Base-by-base conservation (phyloP, 805 yeast genomes). In the Candida tammaniensis region DNA sequence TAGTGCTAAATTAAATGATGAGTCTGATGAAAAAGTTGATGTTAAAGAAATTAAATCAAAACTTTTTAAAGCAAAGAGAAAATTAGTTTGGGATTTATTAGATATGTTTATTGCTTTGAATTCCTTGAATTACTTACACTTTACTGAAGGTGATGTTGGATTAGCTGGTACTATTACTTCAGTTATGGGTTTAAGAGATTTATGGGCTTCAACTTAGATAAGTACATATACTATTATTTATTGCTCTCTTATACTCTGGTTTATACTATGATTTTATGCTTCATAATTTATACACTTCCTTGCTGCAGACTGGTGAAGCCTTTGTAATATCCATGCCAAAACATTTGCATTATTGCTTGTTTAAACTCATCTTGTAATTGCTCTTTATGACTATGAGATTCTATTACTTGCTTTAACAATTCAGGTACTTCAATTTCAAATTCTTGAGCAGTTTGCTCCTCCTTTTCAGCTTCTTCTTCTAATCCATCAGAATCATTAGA, bases 161-260 rank as follows among this genome's bases (percentile, higher is more conserved):
- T 62, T 80, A 38, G 87, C 93, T 24, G 98, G 98, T 54, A 72
- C 83, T 17, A 62, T 85, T 39, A 87, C 97, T 20, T 82, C 95
- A 24, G 40, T 79, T 31, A 67, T 87, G 59, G 96, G 95, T 27
- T 66, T 87, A 34, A 76, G 73, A 54, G 88, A 83, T 49, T 53
- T 80, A 46, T 81, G 94, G 95, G 63, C 55, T 23, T 57, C 72
- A 29, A 70, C 75, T 17, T 44, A 35, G 26, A 14, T 12, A n/a
- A n/a, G 19, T 10, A 17, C 14, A 24, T 21, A 19, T 29, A 22
- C 6, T 21, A 5, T 11, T 24, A 24, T 35, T 17, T 28, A 18
- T 16, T 22, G n/a, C 14, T 10, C 14, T 12, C 10, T 13, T 31
- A 12, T 10, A 14, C 20, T 23, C 21, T 24, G 33, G 27, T 27